These are phyloP conservation scores for Triticum turgidum DNA, from an alignment of 176 grass and related monocot species.

Conservation along the genomic window DNA sequence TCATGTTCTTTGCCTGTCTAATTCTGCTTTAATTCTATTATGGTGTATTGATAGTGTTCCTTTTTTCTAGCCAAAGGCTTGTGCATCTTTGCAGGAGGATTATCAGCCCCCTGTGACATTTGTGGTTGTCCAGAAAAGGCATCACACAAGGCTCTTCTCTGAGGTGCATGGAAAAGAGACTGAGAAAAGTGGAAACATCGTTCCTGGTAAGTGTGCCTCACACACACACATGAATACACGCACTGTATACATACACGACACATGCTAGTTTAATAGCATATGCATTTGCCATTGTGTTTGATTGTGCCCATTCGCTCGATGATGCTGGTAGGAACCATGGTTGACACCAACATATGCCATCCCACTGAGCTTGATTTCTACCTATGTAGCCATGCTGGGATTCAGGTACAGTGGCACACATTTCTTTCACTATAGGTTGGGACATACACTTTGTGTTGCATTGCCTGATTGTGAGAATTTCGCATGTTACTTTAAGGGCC, in stretches of 20 bases:
- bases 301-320: neutral
- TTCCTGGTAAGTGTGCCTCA: constrained; percentile 43
- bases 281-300: neutral
- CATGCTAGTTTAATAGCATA: neutral
- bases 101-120: constrained; percentile 65
- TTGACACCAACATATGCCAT: constrained; percentile 71
- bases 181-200: constrained; percentile 72
- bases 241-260: too few species aligned
- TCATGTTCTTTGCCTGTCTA: neutral
- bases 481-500: constrained; percentile 32
- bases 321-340: constrained; percentile 55
- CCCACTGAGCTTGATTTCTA: constrained; percentile 67
- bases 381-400: constrained; percentile 77
- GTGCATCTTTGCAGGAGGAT: constrained; percentile 35
- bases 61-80: constrained; percentile 50
- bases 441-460: neutral
- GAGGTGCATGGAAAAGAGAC: constrained; percentile 39
- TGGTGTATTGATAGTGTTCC: neutral
- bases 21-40: neutral
- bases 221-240: neutral
- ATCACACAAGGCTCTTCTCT: constrained; percentile 82
- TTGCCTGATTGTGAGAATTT: neutral
- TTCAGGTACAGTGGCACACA: constrained; percentile 31
- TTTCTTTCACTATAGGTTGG: neutral
- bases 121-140: constrained; percentile 82